Conservation (phyloP, 495 filamentous ascomycete species). For the Extremus antarcticus region DNA sequence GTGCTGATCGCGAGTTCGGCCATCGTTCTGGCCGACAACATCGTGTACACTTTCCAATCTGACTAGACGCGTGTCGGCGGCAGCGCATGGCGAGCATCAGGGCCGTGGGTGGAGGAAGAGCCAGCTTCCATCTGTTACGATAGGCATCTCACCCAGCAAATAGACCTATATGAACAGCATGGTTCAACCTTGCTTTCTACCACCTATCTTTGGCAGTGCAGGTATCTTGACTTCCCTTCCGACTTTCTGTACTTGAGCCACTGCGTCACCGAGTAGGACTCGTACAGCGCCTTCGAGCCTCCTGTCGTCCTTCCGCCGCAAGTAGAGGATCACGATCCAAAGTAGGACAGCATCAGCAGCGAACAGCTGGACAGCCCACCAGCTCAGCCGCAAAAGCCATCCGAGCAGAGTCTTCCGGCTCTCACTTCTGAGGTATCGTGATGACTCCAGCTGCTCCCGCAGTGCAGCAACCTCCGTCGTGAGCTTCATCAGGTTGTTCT, state of each 20-base stretch:
- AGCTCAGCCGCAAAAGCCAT: slow-evolving; percentile 66
- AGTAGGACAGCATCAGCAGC: slow-evolving; percentile 60
- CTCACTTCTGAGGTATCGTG: slow-evolving; percentile 45
- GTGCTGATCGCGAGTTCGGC: too few species aligned
- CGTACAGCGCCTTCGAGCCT: slow-evolving; percentile 67
- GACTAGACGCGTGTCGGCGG: too few species aligned
- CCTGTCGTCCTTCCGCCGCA: slow-evolving; percentile 64
- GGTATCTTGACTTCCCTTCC: slow-evolving; percentile 18
- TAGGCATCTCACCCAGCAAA: too few species aligned
- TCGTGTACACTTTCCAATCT: too few species aligned
- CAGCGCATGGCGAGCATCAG: background rate
- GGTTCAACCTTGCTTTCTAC: background rate
- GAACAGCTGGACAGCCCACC: slow-evolving; percentile 61
- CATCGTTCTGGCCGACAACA: too few species aligned
- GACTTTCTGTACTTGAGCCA: slow-evolving; percentile 32
- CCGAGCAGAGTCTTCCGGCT: slow-evolving; percentile 40
- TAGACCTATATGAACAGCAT: too few species aligned
- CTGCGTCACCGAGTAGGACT: slow-evolving; percentile 44
- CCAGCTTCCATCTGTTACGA: too few species aligned
- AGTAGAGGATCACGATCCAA: slow-evolving; percentile 61
- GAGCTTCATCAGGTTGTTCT: slow-evolving; percentile 78
- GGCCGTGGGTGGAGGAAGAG: background rate
- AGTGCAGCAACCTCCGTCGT: slow-evolving; percentile 90
- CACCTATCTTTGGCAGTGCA: background rate
- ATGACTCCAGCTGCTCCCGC: slow-evolving; percentile 75